These are phyloP conservation scores for Linnemannia exigua DNA, from an alignment of 192 early-diverging fungal genomes.

Conservation along the genomic window DNA sequence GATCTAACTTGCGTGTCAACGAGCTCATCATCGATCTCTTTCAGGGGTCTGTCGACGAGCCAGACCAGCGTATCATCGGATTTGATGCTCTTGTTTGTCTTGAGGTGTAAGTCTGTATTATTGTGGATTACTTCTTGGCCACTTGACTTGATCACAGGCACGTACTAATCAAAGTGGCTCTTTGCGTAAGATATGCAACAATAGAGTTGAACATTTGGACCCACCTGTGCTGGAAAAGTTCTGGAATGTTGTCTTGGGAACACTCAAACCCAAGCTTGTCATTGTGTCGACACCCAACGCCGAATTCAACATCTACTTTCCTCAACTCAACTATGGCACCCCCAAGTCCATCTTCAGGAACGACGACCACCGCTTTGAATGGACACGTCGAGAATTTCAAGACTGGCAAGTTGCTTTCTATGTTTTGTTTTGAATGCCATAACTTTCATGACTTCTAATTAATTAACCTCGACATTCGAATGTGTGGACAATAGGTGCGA, in stretches of 20 bases:
- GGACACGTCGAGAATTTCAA: slow-evolving; percentile 91
- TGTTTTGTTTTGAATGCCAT: neutral
- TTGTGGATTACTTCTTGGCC: too few species aligned
- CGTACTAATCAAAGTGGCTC: neutral
- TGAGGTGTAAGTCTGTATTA: slow-evolving; percentile 72
- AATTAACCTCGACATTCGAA: neutral
- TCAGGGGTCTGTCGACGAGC: slow-evolving; percentile 69
- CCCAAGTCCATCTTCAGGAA: slow-evolving; percentile 75
- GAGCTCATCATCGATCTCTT: slow-evolving; percentile 74
- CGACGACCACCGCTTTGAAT: slow-evolving; percentile 95
- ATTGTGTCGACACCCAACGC: slow-evolving; percentile 88
- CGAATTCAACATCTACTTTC: slow-evolving; percentile 94
- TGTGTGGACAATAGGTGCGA: slow-evolving; percentile 55
- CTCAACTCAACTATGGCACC: slow-evolving; percentile 80
- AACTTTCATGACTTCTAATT: neutral
- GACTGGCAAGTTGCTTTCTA: slow-evolving; percentile 68
- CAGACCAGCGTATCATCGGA: slow-evolving; percentile 65
- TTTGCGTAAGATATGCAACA: neutral
- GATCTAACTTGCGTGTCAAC: slow-evolving; percentile 68
- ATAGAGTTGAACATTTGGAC: slow-evolving; percentile 83
- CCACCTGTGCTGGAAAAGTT: slow-evolving; percentile 69
- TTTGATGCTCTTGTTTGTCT: slow-evolving; percentile 83
- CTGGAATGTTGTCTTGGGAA: slow-evolving; percentile 72
- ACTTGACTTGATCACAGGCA: neutral
- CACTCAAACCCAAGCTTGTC: slow-evolving; percentile 76